phyloP scores from a whole-genome alignment of 768 basidiomycete genomes.

The Tulasnella sp. region DNA sequence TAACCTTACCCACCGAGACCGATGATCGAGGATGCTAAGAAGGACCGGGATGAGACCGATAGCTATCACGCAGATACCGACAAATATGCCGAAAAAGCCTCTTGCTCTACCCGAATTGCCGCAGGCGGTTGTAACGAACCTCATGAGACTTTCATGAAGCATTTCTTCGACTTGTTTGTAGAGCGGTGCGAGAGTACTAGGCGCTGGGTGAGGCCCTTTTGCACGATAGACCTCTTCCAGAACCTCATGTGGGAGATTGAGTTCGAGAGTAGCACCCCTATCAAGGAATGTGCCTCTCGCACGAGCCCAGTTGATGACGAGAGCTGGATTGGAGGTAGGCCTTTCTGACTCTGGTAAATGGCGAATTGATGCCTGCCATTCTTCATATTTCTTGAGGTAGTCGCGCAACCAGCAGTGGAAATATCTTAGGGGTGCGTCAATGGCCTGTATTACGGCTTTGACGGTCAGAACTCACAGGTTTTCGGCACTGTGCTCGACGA shows the following conservation, averaged over 20 bases:
- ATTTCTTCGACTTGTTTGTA: conserved; percentile 15
- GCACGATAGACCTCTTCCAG: neutral
- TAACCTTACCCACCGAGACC: conserved; percentile 7
- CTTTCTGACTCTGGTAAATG: conserved; percentile 2
- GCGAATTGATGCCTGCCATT: neutral
- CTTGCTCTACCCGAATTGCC: conserved; percentile 18
- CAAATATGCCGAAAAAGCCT: conserved; percentile 16
- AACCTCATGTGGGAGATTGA: conserved; percentile 8
- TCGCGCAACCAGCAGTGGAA: conserved; percentile 15
- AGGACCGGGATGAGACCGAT: conserved; percentile 19
- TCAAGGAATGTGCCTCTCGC: conserved; percentile 13
- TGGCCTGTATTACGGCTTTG: neutral
- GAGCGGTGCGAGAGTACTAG: conserved; percentile 5
- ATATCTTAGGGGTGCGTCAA: conserved; percentile 1
- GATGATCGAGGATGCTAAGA: conserved; percentile 4
- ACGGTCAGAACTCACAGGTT: conserved; percentile 41
- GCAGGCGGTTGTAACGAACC: conserved; percentile 10
- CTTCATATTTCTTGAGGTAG: conserved; percentile 1
- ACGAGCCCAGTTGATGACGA: conserved; percentile 3
- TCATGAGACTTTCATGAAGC: conserved; percentile 15
- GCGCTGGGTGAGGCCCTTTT: neutral
- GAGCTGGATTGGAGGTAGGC: neutral
- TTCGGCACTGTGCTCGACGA: conserved; percentile 61
- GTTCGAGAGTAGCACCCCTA: conserved; percentile 6
- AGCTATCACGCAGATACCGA: conserved; percentile 15